phyloP scores from a whole-genome alignment of 2,329 filamentous ascomycete genomes.

The Aspergillus sp. region DNA sequence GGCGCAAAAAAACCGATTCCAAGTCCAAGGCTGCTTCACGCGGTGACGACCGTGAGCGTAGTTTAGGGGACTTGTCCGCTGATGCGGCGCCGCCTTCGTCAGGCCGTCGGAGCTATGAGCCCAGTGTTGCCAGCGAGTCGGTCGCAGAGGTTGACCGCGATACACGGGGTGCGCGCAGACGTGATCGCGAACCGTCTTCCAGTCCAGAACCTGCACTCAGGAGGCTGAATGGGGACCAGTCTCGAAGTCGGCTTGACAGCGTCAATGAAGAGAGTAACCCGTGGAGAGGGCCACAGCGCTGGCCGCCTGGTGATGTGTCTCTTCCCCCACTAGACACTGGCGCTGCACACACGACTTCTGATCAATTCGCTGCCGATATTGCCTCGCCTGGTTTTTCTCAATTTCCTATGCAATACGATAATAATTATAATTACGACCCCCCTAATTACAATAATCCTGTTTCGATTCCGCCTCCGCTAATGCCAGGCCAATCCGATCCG shows the following conservation, averaged over 20 bases:
- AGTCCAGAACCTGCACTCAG: constrained; percentile 21
- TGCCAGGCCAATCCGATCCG: constrained; percentile 15
- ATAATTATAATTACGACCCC: background rate
- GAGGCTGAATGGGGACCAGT: constrained; percentile 16
- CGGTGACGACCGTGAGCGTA: constrained; percentile 42
- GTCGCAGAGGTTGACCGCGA: constrained; percentile 21
- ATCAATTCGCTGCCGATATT: constrained; percentile 24
- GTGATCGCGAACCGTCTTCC: constrained; percentile 22
- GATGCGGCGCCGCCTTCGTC: constrained; percentile 16
- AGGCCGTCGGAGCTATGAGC: constrained; percentile 20
- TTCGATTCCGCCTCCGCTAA: constrained; percentile 10
- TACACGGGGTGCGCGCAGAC: constrained; percentile 11
- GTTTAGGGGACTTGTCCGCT: constrained; percentile 27
- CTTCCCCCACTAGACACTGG: constrained; percentile 14
- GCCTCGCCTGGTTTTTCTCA: constrained; percentile 26
- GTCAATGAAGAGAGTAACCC: constrained; percentile 5
- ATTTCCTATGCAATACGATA: constrained; percentile 28
- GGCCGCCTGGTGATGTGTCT: constrained; percentile 23
- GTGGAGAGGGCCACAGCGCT: constrained; percentile 21
- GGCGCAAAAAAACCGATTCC: constrained; percentile 26
- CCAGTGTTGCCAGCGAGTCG: constrained; percentile 24
- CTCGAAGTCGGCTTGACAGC: constrained; percentile 11
- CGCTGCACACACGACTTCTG: constrained; percentile 18
- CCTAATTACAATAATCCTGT: background rate
- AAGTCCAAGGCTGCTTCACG: constrained; percentile 37